Conservation (phyloP, 805 yeast genomes). For the Candida railenensis region DNA sequence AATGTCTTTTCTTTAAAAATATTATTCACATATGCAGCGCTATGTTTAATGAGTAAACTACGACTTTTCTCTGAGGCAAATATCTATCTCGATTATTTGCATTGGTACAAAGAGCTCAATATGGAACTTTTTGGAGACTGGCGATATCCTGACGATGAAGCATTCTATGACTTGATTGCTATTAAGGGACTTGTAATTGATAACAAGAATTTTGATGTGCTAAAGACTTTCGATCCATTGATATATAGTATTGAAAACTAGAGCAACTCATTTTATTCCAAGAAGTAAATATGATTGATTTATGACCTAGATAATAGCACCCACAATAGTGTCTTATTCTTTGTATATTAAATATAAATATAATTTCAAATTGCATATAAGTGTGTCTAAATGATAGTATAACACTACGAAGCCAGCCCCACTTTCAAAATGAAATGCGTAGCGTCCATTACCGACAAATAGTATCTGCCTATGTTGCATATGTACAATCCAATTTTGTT, state of each 20-base stretch:
- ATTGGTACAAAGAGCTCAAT: background rate
- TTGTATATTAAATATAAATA: too few relatives aligned
- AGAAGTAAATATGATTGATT: background rate
- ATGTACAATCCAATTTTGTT: too few relatives aligned
- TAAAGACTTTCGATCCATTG: background rate
- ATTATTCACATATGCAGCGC: conserved; percentile 18
- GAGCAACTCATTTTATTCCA: too few relatives aligned
- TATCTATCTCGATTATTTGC: background rate
- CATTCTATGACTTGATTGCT: background rate
- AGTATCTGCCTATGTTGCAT: too few relatives aligned
- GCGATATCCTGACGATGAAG: background rate
- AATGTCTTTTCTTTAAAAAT: conserved; percentile 21
- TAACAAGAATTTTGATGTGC: background rate
- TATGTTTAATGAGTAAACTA: conserved; percentile 21
- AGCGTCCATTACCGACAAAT: too few relatives aligned
- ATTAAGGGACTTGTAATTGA: background rate
- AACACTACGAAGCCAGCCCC: too few relatives aligned
- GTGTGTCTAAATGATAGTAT: too few relatives aligned
- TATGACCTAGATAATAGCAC: too few relatives aligned
- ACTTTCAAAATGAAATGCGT: too few relatives aligned
- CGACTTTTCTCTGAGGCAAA: conserved; percentile 11
- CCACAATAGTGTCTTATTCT: too few relatives aligned
- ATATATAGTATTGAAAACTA: background rate
- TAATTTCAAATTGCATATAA: too few relatives aligned
- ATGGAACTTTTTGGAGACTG: background rate